Evolutionary conservation across 2,329 filamentous ascomycete genomes (phyloP).

Genomic region (Neopestalotiopsis sp.): DNA sequence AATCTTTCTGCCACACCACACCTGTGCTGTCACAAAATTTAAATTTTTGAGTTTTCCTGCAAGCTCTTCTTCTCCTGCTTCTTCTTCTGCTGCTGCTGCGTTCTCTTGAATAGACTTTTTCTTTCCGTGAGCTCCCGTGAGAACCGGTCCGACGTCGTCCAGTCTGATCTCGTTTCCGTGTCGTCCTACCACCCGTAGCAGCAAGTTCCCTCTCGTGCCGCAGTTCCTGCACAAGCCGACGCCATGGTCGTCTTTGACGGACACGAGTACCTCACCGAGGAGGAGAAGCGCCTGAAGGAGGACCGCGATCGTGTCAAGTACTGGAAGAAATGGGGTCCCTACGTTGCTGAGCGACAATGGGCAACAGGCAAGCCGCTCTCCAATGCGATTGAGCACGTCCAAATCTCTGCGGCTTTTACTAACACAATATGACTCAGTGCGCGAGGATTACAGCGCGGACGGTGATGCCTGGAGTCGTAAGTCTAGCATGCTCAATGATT

Average conservation of each 20-base stretch:
- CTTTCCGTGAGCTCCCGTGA: neutral
- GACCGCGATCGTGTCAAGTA: slow-evolving; percentile 85
- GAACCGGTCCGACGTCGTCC: neutral
- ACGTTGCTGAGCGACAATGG: slow-evolving; percentile 94
- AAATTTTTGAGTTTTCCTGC: slow-evolving; percentile 8
- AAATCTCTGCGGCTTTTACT: slow-evolving; percentile 4
- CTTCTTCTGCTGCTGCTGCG: neutral
- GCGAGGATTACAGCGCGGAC: slow-evolving; percentile 88
- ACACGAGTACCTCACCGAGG: slow-evolving; percentile 84
- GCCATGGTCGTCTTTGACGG: slow-evolving; percentile 89
- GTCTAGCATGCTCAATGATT: slow-evolving; percentile 40
- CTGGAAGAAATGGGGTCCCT: slow-evolving; percentile 98
- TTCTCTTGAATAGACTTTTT: neutral
- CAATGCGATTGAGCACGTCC: slow-evolving; percentile 2
- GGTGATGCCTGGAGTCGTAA: slow-evolving; percentile 96
- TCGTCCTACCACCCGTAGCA: neutral
- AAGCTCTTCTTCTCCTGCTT: slow-evolving; percentile 2
- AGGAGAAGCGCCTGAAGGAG: slow-evolving; percentile 88
- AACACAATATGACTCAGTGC: slow-evolving; percentile 55
- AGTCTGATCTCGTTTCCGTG: neutral
- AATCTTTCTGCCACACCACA: slow-evolving; percentile 14
- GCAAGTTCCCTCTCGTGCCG: neutral
- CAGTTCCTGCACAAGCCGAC: slow-evolving; percentile 17
- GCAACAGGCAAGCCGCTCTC: slow-evolving; percentile 71
- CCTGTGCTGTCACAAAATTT: slow-evolving; percentile 3